Evolutionary conservation across 2,329 filamentous ascomycete genomes (phyloP).

Genomic region (Fusarium dimerum): DNA sequence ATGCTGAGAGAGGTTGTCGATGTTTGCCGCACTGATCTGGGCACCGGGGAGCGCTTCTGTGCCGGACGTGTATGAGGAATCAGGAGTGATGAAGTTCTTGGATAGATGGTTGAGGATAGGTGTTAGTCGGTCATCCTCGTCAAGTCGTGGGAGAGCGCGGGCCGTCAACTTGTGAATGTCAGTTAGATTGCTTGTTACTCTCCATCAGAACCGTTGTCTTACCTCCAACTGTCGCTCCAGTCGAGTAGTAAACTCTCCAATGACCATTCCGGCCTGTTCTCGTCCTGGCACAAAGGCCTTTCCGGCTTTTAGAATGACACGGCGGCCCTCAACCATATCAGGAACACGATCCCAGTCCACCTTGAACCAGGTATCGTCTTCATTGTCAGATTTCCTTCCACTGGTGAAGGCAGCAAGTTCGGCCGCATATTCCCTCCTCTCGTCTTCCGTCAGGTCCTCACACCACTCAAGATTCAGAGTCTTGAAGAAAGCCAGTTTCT

Average conservation of each 20-base stretch:
- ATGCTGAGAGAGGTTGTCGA: constrained; percentile 77
- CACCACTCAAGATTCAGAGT: constrained; percentile 85
- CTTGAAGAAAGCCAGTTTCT: constrained; percentile 75
- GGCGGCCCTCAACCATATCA: constrained; percentile 79
- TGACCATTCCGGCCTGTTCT: constrained; percentile 86
- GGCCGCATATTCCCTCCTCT: constrained; percentile 65
- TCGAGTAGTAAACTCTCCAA: constrained; percentile 79
- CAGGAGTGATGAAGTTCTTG: constrained; percentile 92
- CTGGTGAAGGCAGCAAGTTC: constrained; percentile 57
- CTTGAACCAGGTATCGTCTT: constrained; percentile 92
- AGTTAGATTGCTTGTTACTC: neutral
- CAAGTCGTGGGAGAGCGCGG: constrained; percentile 85
- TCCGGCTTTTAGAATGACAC: constrained; percentile 74
- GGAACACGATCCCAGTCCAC: constrained; percentile 94
- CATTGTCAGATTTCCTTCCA: constrained; percentile 43
- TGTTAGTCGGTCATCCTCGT: constrained; percentile 89
- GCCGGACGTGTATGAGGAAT: constrained; percentile 71
- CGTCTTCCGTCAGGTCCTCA: constrained; percentile 78
- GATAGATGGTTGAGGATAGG: constrained; percentile 75
- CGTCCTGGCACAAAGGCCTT: constrained; percentile 88
- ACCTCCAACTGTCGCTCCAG: constrained; percentile 85
- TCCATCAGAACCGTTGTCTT: constrained; percentile 22
- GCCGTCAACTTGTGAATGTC: constrained; percentile 67
- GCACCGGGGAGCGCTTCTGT: constrained; percentile 67
- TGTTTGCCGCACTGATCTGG: constrained; percentile 73